Base-by-base conservation (phyloP, 805 yeast genomes). In the Ogataea nitratoaversa region DNA sequence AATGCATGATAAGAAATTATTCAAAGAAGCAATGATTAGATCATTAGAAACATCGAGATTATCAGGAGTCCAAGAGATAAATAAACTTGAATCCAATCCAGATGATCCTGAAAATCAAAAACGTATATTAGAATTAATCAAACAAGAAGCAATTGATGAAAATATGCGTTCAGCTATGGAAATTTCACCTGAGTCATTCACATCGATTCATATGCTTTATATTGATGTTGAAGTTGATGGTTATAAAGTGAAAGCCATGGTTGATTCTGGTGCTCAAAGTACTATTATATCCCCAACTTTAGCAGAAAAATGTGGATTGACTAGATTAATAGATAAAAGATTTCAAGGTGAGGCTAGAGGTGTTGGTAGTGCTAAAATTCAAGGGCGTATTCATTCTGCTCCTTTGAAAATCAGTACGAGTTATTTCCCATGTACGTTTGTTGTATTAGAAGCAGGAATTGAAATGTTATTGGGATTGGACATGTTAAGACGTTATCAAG, bases 221-320 rank as follows among this genome's bases (percentile, higher is more conserved):
- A 79, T 93, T 13, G 71, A 79, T 41, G 71, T 88, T 30, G 82
- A 78, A 49, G 82, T 91, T 28, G 90, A 93, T 54, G 91, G 93
- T 1, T 70, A 72, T 34, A 79, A 82, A 18, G 83, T 89, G 3
- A 86, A 86, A 58, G 98, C 98, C 0, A 88, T 93, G 67, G 95
- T 93, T 5, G 99, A 93, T 59, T 79, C 97, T 0, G 99, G 99
- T 2, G 98, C 99, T 0, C 96, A 89, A 60, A 69, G 78, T 22
- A 89, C 99, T 0, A 82, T 93, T 30, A 78, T 93, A 55, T 79
- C 89, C 24, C 84, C 95, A 1, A 66, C 69, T 31, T 68, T 90
- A 47, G 96, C 95, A 0, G 84, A 83, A 46, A 66, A 69, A 35
- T 77, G 90, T 43, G 84, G 84, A 2, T 65, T 93, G 19, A 64